These are phyloP conservation scores for Xylaria sp. DNA, from an alignment of 2,329 filamentous ascomycete species.

Conservation along the genomic window DNA sequence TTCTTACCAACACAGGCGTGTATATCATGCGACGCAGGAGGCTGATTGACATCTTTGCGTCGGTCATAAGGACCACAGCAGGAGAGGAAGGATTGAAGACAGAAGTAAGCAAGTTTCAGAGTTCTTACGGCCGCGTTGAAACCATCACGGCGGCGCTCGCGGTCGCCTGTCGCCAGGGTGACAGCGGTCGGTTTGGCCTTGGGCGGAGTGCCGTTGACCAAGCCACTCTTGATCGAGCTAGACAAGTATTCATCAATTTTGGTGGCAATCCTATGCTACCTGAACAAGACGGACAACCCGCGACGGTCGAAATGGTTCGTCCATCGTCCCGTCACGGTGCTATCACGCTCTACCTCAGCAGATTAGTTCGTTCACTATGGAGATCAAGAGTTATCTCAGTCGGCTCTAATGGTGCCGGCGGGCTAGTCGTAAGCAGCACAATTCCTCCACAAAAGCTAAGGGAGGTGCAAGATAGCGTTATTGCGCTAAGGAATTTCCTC, in stretches of 20 bases:
- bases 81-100: conserved; percentile 84
- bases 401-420: conserved; percentile 63
- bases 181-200: conserved; percentile 77
- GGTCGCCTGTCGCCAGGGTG: conserved; percentile 93
- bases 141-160: conserved; percentile 91
- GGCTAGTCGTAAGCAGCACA: conserved; percentile 72
- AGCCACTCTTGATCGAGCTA: conserved; percentile 84
- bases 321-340: conserved; percentile 92
- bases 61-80: conserved; percentile 76
- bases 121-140: conserved; percentile 87
- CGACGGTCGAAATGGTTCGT: conserved; percentile 82
- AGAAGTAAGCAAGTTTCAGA: conserved; percentile 85
- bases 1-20: conserved; percentile 90
- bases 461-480: conserved; percentile 81
- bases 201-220: conserved; percentile 82
- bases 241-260: conserved; percentile 89
- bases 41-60: conserved; percentile 91
- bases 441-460: conserved; percentile 76
- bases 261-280: conserved; percentile 88
- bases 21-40: conserved; percentile 85
- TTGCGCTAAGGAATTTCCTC: conserved; percentile 83
- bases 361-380: conserved; percentile 92
- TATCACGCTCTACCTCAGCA: conserved; percentile 85
- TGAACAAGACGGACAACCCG: conserved; percentile 76
- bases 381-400: conserved; percentile 77